Percentiles rank a stretch among this genome's conserved stretches.
phyloP scores from a whole-genome alignment of 2,329 filamentous ascomycete species.

The Neopestalotiopsis sp. region DNA sequence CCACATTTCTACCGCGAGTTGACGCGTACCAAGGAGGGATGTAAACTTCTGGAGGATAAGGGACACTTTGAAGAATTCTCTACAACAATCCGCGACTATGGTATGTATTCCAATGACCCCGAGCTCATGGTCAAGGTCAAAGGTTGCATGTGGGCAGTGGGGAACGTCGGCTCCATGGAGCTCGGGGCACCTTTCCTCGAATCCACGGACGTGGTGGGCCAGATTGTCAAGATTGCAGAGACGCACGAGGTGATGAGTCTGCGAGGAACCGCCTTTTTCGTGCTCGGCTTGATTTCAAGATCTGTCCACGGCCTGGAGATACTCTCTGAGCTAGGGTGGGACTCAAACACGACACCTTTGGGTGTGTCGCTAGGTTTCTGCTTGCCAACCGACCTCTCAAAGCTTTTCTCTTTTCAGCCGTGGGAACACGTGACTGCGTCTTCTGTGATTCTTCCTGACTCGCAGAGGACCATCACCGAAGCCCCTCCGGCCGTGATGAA shows the following conservation, averaged over 20 bases:
- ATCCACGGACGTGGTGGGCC: slow-evolving; percentile 83
- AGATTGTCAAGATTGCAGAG: slow-evolving; percentile 89
- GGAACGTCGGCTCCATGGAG: slow-evolving; percentile 98
- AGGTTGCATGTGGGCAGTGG: slow-evolving; percentile 95
- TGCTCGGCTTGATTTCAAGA: slow-evolving; percentile 88
- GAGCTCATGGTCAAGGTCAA: slow-evolving; percentile 94
- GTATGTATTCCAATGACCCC: slow-evolving; percentile 81
- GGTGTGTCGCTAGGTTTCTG: slow-evolving; percentile 88
- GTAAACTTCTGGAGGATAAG: slow-evolving; percentile 86
- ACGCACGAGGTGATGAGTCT: slow-evolving; percentile 88
- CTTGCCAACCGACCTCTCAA: slow-evolving; percentile 78
- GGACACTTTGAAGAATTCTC: slow-evolving; percentile 97
- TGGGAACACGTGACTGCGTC: slow-evolving; percentile 60
- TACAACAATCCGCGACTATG: slow-evolving; percentile 84
- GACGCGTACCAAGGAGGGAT: slow-evolving; percentile 90
- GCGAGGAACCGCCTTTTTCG: slow-evolving; percentile 95
- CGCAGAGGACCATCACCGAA: slow-evolving; percentile 58
- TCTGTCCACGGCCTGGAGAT: slow-evolving; percentile 94
- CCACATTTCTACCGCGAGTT: slow-evolving; percentile 97
- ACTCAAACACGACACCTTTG: slow-evolving; percentile 82
- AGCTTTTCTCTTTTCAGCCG: slow-evolving; percentile 74
- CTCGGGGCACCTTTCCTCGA: slow-evolving; percentile 94
- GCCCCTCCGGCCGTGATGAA: slow-evolving; percentile 61
- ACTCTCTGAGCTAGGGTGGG: slow-evolving; percentile 88
- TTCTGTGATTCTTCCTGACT: slow-evolving; percentile 53